phyloP scores from a whole-genome alignment of 768 basidiomycete species.

The Boletus sp. region DNA sequence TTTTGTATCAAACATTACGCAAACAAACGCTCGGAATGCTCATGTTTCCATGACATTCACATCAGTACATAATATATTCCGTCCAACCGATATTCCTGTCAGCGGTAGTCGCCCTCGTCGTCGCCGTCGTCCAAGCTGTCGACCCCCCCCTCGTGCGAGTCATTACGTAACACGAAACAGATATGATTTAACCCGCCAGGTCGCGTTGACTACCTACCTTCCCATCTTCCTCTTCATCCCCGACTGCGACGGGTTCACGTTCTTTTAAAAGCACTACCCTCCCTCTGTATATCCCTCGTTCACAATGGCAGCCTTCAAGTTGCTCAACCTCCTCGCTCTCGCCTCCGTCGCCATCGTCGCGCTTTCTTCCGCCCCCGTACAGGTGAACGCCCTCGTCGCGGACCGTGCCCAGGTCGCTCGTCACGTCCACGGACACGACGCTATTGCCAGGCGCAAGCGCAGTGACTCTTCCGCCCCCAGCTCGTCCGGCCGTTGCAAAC shows the following conservation, averaged over 20 bases:
- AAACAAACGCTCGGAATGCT: constrained; percentile 27
- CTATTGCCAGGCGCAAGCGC: constrained; percentile 50
- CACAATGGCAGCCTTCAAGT: constrained; percentile 48
- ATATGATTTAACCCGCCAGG: too few relatives aligned
- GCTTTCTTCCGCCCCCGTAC: constrained; percentile 44
- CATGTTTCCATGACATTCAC: constrained; percentile 45
- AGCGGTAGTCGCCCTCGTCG: background rate
- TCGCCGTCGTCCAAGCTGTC: background rate
- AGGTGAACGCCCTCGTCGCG: constrained; percentile 53
- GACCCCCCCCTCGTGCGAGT: constrained; percentile 19
- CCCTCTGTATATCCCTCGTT: constrained; percentile 6
- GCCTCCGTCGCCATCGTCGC: constrained; percentile 57
- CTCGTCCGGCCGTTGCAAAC: constrained; percentile 55
- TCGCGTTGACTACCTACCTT: background rate
- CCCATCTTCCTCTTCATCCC: constrained; percentile 5
- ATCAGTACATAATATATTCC: background rate
- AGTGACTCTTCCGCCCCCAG: constrained; percentile 29
- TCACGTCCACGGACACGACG: constrained; percentile 44
- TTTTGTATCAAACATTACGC: constrained; percentile 37
- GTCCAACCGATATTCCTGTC: too few relatives aligned
- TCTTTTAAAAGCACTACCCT: constrained; percentile 8
- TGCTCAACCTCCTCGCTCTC: constrained; percentile 59
- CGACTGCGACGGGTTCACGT: constrained; percentile 14
- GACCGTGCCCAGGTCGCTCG: constrained; percentile 41
- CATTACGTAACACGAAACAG: constrained; percentile 20